A percentile compares a stretch with the other conserved stretches of the same genome.
These are phyloP conservation scores for Penicillium robsamsonii DNA, from an alignment of 495 filamentous ascomycete genomes.

Conservation along the genomic window DNA sequence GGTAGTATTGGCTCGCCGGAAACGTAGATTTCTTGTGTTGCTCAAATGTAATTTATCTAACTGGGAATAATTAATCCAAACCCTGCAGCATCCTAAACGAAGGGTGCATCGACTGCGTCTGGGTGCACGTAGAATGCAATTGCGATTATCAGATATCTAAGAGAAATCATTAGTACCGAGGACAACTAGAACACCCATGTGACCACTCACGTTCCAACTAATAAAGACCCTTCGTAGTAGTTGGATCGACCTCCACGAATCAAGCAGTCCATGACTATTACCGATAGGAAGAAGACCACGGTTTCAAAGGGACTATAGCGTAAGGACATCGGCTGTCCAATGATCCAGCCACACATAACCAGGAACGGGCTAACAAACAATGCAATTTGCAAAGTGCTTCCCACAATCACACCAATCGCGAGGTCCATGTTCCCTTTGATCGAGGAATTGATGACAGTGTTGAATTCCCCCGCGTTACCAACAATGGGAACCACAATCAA, in stretches of 20 bases:
- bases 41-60: neutral
- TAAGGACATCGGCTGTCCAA: constrained; percentile 38
- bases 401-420: constrained; percentile 26
- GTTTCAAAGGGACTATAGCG: constrained; percentile 39
- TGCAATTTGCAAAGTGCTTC: constrained; percentile 31
- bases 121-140: constrained; percentile 79
- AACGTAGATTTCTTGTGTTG: neutral
- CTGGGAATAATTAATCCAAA: neutral
- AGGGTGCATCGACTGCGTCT: constrained; percentile 31
- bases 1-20: no score
- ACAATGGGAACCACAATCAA: constrained; percentile 35
- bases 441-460: constrained; percentile 23
- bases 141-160: constrained; percentile 69
- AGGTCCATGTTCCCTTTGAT: constrained; percentile 29
- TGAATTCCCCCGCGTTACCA: constrained; percentile 27
- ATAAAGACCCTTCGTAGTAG: constrained; percentile 42
- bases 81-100: neutral
- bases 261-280: constrained; percentile 32
- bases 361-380: constrained; percentile 43
- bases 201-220: constrained; percentile 25
- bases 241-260: constrained; percentile 67
- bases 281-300: constrained; percentile 26
- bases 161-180: neutral
- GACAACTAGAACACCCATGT: no score
- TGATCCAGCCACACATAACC: constrained; percentile 41